These are phyloP conservation scores for Scenedesmus sp. DNA, from an alignment of 163 green algal genomes.

Conservation along the genomic window DNA sequence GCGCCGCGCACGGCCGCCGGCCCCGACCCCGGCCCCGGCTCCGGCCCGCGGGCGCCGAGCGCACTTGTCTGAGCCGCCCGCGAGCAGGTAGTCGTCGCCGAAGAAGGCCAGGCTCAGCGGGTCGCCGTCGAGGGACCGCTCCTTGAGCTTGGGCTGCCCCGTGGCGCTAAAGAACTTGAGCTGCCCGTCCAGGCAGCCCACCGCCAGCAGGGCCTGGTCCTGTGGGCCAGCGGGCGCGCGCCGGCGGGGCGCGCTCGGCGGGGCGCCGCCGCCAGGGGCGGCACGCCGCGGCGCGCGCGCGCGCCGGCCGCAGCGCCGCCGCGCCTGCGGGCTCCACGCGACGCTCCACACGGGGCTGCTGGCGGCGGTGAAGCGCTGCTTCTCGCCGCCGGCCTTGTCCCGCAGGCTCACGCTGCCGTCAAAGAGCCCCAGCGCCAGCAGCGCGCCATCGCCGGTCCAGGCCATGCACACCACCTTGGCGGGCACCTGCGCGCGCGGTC, in stretches of 20 bases:
- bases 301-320: not conserved
- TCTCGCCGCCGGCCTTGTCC: conserved; percentile 74
- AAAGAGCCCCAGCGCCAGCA: conserved; percentile 79
- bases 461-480: conserved; percentile 71
- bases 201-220: conserved; percentile 59
- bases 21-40: not conserved
- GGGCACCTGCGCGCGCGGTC: conserved; percentile 68
- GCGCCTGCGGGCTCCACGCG: conserved; percentile 66
- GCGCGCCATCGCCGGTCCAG: conserved; percentile 81
- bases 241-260: not conserved
- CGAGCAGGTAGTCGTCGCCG: conserved; percentile 72
- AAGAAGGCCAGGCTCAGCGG: conserved; percentile 70
- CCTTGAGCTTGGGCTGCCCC: conserved; percentile 69
- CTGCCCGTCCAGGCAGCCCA: conserved; percentile 73
- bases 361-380: conserved; percentile 57
- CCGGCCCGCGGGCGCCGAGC: no score
- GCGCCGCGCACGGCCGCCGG: not conserved
- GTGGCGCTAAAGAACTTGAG: conserved; percentile 75
- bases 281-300: not conserved
- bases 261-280: not conserved
- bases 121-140: conserved; percentile 66
- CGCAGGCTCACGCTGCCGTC: conserved; percentile 77
- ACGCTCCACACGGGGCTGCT: conserved; percentile 73
- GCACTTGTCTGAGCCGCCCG: conserved; percentile 74
- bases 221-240: conserved; percentile 26